Percentiles rank a stretch among this genome's conserved stretches.
Evolutionary conservation across 2,329 filamentous ascomycete species (phyloP).

Genomic region (Pestalotiopsis fici): DNA sequence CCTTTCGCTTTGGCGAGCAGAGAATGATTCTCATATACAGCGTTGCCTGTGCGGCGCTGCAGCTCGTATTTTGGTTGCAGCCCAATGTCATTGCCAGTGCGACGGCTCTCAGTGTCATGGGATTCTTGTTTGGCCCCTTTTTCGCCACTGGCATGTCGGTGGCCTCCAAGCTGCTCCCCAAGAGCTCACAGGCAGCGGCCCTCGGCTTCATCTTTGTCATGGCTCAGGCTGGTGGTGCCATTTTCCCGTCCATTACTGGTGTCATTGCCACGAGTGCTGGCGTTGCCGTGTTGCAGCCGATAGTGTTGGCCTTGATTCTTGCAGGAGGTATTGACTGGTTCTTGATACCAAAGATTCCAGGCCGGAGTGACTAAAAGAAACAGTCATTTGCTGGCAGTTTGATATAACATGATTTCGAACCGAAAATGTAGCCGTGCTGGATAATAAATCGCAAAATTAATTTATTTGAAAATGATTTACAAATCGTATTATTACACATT

Average conservation of each 20-base stretch:
- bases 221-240: conserved; percentile 50
- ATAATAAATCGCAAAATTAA: too few relatives aligned
- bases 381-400: not conserved
- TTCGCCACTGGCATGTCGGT: conserved; percentile 57
- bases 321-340: conserved; percentile 42
- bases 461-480: too few relatives aligned
- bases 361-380: conserved; percentile 19
- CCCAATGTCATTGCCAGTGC: conserved; percentile 59
- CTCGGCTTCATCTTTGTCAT: conserved; percentile 53
- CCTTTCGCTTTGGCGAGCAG: conserved; percentile 57
- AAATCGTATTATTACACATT: too few relatives aligned
- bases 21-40: conserved; percentile 58
- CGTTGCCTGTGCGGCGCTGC: conserved; percentile 50
- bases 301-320: conserved; percentile 44
- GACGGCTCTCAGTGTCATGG: conserved; percentile 50
- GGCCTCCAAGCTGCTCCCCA: conserved; percentile 48
- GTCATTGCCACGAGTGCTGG: conserved; percentile 45
- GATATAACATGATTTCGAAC: too few relatives aligned
- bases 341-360: conserved; percentile 32
- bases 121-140: conserved; percentile 55
- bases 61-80: conserved; percentile 65
- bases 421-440: too few relatives aligned
- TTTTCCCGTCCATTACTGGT: conserved; percentile 53
- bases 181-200: conserved; percentile 46
- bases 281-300: conserved; percentile 48